These are phyloP conservation scores for Termitomyces sp. DNA, from an alignment of 768 basidiomycete species.

Conservation along the genomic window DNA sequence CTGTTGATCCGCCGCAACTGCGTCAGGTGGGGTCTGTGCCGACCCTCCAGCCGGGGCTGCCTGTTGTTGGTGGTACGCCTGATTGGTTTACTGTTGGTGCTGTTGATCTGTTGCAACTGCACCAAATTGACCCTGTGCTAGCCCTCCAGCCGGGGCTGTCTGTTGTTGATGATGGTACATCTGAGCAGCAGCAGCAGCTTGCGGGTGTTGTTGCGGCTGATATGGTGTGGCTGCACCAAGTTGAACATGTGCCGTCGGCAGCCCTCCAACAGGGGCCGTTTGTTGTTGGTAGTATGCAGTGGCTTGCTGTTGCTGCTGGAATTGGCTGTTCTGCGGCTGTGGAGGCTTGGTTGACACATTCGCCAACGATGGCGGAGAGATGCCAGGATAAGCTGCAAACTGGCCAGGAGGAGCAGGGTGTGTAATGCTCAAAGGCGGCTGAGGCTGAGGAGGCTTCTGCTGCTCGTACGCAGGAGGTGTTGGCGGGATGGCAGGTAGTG, in stretches of 20 bases:
- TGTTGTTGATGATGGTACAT: neutral
- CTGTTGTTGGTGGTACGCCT: neutral
- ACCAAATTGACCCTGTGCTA: conserved; percentile 12
- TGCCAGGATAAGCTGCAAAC: neutral
- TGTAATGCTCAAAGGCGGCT: neutral
- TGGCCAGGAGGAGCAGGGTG: neutral
- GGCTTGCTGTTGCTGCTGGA: neutral
- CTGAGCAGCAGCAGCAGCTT: no score
- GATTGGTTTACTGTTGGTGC: conserved; percentile 8
- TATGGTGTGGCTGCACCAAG: no score
- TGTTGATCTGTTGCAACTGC: conserved; percentile 6
- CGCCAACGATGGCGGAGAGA: neutral
- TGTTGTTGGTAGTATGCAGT: neutral
- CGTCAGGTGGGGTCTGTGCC: neutral
- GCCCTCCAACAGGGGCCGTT: neutral
- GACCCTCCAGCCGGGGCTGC: neutral
- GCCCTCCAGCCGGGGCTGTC: conserved; percentile 6
- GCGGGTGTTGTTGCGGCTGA: neutral
- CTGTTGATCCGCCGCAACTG: neutral
- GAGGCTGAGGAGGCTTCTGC: neutral
- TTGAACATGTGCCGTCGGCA: neutral
- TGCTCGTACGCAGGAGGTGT: neutral
- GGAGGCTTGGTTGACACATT: neutral
- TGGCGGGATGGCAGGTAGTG: conserved; percentile 1
- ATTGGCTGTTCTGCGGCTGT: neutral